A percentile compares a stretch with the other conserved stretches of the same genome.
These are phyloP conservation scores for Myriangium duriaei DNA, from an alignment of 2,329 filamentous ascomycete genomes.

Conservation along the genomic window DNA sequence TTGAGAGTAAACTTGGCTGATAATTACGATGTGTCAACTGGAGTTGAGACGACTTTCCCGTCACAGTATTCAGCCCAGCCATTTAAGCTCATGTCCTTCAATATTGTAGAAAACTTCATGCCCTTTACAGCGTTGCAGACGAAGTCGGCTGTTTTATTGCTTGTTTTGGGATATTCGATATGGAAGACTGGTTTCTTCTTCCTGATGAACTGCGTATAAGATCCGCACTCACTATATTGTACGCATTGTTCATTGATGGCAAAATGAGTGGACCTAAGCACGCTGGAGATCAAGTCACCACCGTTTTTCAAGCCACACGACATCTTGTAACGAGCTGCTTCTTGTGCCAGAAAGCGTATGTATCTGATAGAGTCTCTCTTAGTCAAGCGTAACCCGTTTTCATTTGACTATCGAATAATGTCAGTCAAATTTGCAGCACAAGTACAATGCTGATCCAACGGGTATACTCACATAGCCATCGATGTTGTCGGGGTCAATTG, in stretches of 20 bases:
- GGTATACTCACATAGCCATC: constrained; percentile 15
- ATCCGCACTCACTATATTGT: constrained; percentile 47
- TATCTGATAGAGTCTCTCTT: constrained; percentile 44
- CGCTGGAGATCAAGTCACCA: constrained; percentile 42
- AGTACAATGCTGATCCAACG: too few relatives aligned
- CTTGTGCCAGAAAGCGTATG: constrained; percentile 47
- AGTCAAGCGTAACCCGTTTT: constrained; percentile 44
- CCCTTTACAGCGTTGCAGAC: constrained; percentile 26
- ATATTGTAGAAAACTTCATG: constrained; percentile 47
- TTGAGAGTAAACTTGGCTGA: too few relatives aligned
- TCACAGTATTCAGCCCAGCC: constrained; percentile 38
- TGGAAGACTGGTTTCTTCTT: constrained; percentile 58
- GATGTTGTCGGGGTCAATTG: constrained; percentile 25
- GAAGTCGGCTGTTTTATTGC: constrained; percentile 3
- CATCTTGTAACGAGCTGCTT: constrained; percentile 43
- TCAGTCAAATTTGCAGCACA: too few relatives aligned
- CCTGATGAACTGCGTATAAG: constrained; percentile 45
- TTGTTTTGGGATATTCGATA: constrained; percentile 53
- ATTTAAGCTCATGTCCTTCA: constrained; percentile 53
- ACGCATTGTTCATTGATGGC: constrained; percentile 59
- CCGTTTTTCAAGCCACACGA: constrained; percentile 59
- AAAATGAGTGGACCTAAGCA: constrained; percentile 46
- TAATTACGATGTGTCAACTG: constrained; percentile 3
- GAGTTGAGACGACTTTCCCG: constrained; percentile 5
- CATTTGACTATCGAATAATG: constrained; percentile 8